Percentiles rank a stretch among this genome's conserved stretches.
These are phyloP conservation scores for Psidium friedrichsthalianum DNA, from an alignment of 345 rosid genomes.

Conservation along the genomic window DNA sequence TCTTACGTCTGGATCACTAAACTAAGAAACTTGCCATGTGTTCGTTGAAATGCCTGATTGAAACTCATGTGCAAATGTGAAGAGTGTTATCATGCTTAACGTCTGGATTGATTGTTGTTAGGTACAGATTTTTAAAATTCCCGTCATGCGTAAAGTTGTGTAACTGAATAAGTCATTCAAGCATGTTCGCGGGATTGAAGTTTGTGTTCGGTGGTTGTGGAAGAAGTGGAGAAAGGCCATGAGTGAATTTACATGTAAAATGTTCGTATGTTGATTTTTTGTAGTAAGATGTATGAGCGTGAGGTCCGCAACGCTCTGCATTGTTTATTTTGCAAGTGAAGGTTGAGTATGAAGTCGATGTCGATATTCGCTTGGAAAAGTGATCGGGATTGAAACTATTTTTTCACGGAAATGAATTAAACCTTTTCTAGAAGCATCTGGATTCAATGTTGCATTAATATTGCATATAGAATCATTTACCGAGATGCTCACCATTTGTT, in stretches of 20 bases:
- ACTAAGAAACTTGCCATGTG: background rate
- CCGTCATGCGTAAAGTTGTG: background rate
- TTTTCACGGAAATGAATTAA: background rate
- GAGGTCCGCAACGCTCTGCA: background rate
- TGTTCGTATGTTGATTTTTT: background rate
- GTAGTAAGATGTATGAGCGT: background rate
- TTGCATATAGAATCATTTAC: background rate
- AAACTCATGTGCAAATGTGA: background rate
- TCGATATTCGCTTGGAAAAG: background rate
- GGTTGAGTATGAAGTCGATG: background rate
- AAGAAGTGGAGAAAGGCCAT: background rate
- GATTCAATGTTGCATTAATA: background rate
- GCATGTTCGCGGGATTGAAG: background rate
- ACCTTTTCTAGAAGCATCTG: background rate
- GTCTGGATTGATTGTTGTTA: background rate
- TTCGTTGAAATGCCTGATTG: background rate
- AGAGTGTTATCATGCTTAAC: background rate
- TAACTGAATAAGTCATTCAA: background rate
- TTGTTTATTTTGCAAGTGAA: background rate
- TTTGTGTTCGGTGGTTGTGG: background rate
- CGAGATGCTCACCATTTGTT: background rate
- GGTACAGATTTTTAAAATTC: too few relatives aligned
- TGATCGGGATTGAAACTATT: background rate
- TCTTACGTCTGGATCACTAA: too few relatives aligned
- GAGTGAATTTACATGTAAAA: background rate